Base-by-base conservation (phyloP, 306 rosid species). In the Inga leiocalycina region DNA sequence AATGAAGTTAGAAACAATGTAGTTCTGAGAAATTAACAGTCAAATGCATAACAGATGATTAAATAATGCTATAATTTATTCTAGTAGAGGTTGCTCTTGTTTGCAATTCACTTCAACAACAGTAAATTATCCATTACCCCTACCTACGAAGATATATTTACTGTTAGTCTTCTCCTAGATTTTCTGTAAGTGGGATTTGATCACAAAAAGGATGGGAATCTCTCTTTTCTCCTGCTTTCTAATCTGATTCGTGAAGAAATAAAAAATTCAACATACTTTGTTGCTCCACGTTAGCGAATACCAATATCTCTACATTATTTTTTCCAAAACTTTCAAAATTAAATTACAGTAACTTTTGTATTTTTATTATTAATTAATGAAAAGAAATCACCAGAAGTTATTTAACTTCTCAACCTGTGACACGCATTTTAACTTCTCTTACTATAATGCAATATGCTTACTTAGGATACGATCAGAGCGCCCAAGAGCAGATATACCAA, bases 1-100 rank as follows among this genome's bases (percentile, higher is more conserved):
- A 41, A 41, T 70, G 57, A 77, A 5, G 83, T 79, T 12, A 54
- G 54, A 76, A 83, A n/a, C 66, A 72, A 51, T 17, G 45, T 35
- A 37, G 19, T 17, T 44, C 59, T 6, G 24, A 57, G 77, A 73
- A 71, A 82, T 27, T 69, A 82, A 66, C 74, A 52, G 35, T 78
- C 19, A 56, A 5, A 76, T 15, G 45, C 51, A 41, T n/a, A 5
- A 6, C 8, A 34, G 3, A 32, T 1, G 10, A 34, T 6, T 15
- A 13, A 8, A 70, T 69, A 35, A 67, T 52, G 75, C 76, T 79
- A 43, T 59, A 12, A 30, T 37, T 37, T 4, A 37, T 37, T 37
- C 41, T 37, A 37, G 6, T 37, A 37, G 5, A 37, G 41, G 41
- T 37, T 37, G 41, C 41, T 37, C 41, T 37, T 37, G 41, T 5